Percentiles rank a stretch among this genome's conserved stretches.
These are phyloP conservation scores for Hygrophorus pudorinus DNA, from an alignment of 768 basidiomycete species.

Conservation along the genomic window DNA sequence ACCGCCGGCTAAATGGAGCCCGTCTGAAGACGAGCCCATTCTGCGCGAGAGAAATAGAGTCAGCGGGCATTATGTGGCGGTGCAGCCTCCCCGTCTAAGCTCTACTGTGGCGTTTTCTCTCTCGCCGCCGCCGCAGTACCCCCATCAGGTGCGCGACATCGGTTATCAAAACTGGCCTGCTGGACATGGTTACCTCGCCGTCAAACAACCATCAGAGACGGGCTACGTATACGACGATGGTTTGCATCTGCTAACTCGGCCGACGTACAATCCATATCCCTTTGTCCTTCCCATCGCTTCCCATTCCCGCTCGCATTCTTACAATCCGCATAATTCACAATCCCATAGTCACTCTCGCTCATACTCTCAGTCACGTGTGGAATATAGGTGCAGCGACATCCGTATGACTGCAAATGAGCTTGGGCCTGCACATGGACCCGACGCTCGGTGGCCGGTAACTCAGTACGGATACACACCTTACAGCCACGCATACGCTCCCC, in stretches of 20 bases:
- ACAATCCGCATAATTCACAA: conserved; percentile 38
- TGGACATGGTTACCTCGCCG: conserved; percentile 21
- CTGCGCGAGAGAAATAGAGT: conserved; percentile 40
- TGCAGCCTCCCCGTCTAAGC: conserved; percentile 39
- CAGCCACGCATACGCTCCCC: conserved; percentile 33
- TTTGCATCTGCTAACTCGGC: conserved; percentile 22
- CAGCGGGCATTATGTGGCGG: conserved; percentile 54
- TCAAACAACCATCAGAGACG: conserved; percentile 25
- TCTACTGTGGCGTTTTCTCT: neutral
- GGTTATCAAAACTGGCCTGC: conserved; percentile 30
- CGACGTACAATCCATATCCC: conserved; percentile 28
- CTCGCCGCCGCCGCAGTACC: conserved; percentile 14
- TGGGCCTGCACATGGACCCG: conserved; percentile 24
- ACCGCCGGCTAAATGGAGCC: conserved; percentile 76
- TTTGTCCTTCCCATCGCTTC: conserved; percentile 26
- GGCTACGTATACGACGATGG: conserved; percentile 29
- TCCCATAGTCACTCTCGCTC: conserved; percentile 44
- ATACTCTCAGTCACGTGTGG: conserved; percentile 50
- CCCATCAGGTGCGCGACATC: conserved; percentile 24
- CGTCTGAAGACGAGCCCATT: conserved; percentile 70
- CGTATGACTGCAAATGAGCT: conserved; percentile 34
- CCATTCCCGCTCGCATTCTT: conserved; percentile 49
- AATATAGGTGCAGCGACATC: conserved; percentile 39
- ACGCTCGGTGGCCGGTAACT: conserved; percentile 32
- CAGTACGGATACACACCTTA: conserved; percentile 29